Base-by-base conservation (phyloP, 768 basidiomycete species). In the Rhizopogon salebrosus region DNA sequence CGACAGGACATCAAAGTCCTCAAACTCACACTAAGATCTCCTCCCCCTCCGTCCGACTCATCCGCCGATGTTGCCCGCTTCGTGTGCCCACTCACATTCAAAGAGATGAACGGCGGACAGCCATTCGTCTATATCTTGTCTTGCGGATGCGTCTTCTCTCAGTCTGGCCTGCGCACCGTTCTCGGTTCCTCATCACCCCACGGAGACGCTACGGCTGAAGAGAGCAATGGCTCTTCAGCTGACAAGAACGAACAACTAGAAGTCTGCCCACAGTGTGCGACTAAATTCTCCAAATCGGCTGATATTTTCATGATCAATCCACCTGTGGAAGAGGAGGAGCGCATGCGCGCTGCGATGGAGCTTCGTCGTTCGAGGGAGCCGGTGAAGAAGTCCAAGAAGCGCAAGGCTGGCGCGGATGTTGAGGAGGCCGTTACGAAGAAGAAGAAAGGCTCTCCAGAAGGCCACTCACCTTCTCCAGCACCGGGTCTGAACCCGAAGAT, bases 91-190 rank as follows among this genome's bases (percentile, higher is more conserved):
- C 77, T 98, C 48, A 92, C 87, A 1, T 72, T 91, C 57, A 92
- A 92, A 67, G 95, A 97, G 71, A 98, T 98, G 93, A 93, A 92
- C 60, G 97, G 97, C 13, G 65, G 69, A 3, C 80, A 88, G 49
- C 92, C 93, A 0, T 98, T 98, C 66, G 84, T 94, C 49, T 95
- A 94, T 64, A 69, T 98, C 59, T 75, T 78, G 13, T 72, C 85
- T 0, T 98, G 95, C 61, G 94, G 94, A 14, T 95, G 92, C 66
- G 92, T 93, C 29, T 92, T 98, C 71, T 87, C 92, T 4, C 87
- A 89, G 54, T 85, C 85, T 0, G 91, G 88, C 2, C 75, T 98
- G 38, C 85, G 83, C 53, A 84, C 86, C 3, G 77, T 62, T 69
- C 31, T 69, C 65, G 27, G 62, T 52, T 56, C 68, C 42, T 61